A percentile compares a stretch with the other conserved stretches of the same genome.
Conservation (phyloP, 2,329 filamentous ascomycete genomes). For the Ceratocystis albifundus region DNA sequence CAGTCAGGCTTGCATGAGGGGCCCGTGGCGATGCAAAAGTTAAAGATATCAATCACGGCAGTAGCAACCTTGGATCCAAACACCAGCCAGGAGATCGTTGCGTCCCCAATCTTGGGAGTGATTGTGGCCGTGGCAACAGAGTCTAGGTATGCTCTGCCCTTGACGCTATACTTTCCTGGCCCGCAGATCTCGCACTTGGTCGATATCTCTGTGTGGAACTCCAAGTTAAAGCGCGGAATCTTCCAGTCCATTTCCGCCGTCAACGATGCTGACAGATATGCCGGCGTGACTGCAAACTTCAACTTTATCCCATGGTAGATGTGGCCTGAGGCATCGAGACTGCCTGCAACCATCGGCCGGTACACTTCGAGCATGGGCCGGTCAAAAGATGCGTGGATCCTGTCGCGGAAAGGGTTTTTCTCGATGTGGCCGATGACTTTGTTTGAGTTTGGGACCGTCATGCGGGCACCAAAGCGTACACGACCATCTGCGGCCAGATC, state of each 20-base stretch:
- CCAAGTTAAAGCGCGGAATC: slow-evolving; percentile 7
- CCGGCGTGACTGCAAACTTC: neutral
- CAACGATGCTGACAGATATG: neutral
- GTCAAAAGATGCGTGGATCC: neutral
- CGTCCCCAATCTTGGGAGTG: neutral
- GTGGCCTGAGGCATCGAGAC: slow-evolving; percentile 8
- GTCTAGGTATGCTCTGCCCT: neutral
- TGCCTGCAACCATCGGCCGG: slow-evolving; percentile 9
- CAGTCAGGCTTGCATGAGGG: slow-evolving; percentile 11
- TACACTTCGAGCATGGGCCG: slow-evolving; percentile 10
- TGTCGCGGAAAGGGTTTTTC: neutral
- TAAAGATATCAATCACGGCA: neutral
- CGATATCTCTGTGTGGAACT: slow-evolving; percentile 4
- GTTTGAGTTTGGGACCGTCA: slow-evolving; percentile 21
- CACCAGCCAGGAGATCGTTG: slow-evolving; percentile 5
- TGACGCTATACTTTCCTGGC: slow-evolving; percentile 5
- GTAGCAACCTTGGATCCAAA: neutral
- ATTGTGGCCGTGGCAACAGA: slow-evolving; percentile 5
- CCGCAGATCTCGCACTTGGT: slow-evolving; percentile 12
- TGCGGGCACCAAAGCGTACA: slow-evolving; percentile 6
- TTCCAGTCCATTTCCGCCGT: slow-evolving; percentile 10
- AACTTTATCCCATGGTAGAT: slow-evolving; percentile 9
- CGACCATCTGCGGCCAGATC: slow-evolving; percentile 8
- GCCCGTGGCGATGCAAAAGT: slow-evolving; percentile 14
- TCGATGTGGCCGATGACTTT: slow-evolving; percentile 10